Conservation (phyloP, 306 rosid species). For the Malus sylvestris region DNA sequence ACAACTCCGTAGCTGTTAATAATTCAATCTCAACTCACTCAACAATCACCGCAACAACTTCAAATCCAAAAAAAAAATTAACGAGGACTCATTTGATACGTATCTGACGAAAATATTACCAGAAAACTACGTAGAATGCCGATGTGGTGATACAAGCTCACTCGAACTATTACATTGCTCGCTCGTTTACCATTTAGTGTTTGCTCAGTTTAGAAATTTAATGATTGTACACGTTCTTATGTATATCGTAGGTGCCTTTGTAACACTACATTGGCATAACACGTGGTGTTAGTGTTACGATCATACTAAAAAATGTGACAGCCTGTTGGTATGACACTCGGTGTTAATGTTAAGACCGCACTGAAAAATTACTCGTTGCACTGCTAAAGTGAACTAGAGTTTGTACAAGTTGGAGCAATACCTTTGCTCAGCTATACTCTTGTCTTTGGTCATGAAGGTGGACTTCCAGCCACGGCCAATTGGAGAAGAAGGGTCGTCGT, state of each 20-base stretch:
- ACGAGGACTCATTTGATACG: background rate
- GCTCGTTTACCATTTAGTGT: background rate
- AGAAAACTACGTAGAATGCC: background rate
- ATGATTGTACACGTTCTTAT: background rate
- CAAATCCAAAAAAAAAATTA: background rate
- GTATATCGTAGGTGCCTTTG: background rate
- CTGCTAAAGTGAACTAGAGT: background rate
- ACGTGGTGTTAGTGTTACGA: background rate
- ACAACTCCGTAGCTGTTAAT: background rate
- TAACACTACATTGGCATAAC: background rate
- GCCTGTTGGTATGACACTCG: too few relatives aligned
- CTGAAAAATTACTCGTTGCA: background rate
- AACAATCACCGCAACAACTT: background rate
- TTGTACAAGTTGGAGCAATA: background rate
- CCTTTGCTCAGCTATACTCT: constrained; percentile 72
- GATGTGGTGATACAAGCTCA: background rate
- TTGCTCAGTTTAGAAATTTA: background rate
- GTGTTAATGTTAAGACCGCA: too few relatives aligned
- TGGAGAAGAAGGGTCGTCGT: constrained; percentile 67
- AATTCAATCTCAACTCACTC: background rate
- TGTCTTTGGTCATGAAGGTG: constrained; percentile 73
- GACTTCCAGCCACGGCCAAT: constrained; percentile 98
- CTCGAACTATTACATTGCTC: background rate
- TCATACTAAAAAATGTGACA: too few relatives aligned
- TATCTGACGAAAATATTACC: too few relatives aligned